Evolutionary conservation across 106 monocot genomes (phyloP), one percentile per base, ranked within the genome.

Genomic region (Dactylorhiza incarnata): DNA sequence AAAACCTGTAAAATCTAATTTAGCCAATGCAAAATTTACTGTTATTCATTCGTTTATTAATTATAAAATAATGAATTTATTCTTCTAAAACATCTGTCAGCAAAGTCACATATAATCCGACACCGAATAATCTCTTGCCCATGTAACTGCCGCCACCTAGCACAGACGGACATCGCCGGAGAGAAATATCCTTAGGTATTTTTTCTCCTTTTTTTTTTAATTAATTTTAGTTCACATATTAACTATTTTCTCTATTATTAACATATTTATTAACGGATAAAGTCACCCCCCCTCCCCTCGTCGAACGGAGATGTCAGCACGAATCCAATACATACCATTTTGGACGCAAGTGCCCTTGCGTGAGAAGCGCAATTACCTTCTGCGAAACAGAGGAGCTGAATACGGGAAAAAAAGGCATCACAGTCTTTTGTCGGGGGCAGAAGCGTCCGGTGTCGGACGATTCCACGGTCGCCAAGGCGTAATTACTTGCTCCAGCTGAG

Each of bases 51-150:
- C 22, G 0, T 11, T 26, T 25, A 24, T 10, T 10, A 26, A 63
- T 63, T 63, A 63, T 5, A 63, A 20, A 59, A 59, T 20, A 59
- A 59, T 62, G 6, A 24, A 62, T 23, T 20, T 9, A 0, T 54
- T 15, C 54, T n/a, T 54, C 3, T 65, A 29, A 65, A 65, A 11
- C 26, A 65, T 26, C 26, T 10, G 12, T 65, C 29, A 29, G 65
- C 65, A 65, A 29, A 13, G 29, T 65, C 65, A 24, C n/a, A n/a
- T n/a, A n/a, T 65, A 65, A 65, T 65, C 65, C 65, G 65, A 65
- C 65, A 65, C 11, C 65, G 26, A 2, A 65, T 26, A 62, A 26
- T 65, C 12, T 65, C n/a, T 7, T 7, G 58, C 58, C n/a, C 58
- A 59, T 59, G 24, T 65, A n/a, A 0, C 29, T 65, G 19, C 29